phyloP scores from a whole-genome alignment of 495 filamentous ascomycete species.

The Annulohypoxylon bovei region DNA sequence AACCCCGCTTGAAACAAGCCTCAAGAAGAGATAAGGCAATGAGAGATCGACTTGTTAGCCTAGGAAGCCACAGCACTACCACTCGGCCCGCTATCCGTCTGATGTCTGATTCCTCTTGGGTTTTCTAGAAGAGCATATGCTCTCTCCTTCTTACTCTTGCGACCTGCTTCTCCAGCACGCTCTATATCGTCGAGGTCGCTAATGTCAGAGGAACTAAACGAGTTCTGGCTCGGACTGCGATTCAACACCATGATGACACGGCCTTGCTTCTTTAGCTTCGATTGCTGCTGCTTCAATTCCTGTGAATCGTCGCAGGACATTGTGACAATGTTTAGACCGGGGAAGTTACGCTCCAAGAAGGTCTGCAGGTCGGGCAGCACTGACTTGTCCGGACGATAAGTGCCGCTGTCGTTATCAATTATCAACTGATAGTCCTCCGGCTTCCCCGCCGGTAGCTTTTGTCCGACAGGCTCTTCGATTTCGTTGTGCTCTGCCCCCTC shows the following conservation, averaged over 20 bases:
- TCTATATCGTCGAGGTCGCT: conserved; percentile 72
- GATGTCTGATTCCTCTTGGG: conserved; percentile 40
- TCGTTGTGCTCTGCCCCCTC: conserved; percentile 30
- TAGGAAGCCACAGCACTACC: conserved; percentile 23
- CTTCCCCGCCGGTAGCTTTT: conserved; percentile 58
- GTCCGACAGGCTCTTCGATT: conserved; percentile 40
- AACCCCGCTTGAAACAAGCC: conserved; percentile 1
- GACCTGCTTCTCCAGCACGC: conserved; percentile 34
- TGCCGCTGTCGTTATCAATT: conserved; percentile 95
- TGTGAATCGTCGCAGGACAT: conserved; percentile 77
- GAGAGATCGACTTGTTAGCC: conserved; percentile 14
- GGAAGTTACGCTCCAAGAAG: conserved; percentile 76
- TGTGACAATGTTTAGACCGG: conserved; percentile 74
- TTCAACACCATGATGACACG: conserved; percentile 72
- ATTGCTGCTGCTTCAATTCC: conserved; percentile 63
- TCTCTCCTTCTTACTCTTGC: conserved; percentile 57
- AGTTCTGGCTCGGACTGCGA: conserved; percentile 60
- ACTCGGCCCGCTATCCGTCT: conserved; percentile 19
- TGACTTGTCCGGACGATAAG: conserved; percentile 84
- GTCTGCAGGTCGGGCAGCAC: conserved; percentile 73
- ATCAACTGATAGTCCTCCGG: conserved; percentile 82
- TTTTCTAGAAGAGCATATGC: conserved; percentile 56
- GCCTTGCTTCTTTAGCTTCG: conserved; percentile 67
- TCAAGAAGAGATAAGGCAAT: neutral
- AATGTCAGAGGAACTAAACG: conserved; percentile 78